Percentiles rank a stretch among this genome's conserved stretches.
phyloP scores from a whole-genome alignment of 345 rosid species.

The Erucastrum elatum region DNA sequence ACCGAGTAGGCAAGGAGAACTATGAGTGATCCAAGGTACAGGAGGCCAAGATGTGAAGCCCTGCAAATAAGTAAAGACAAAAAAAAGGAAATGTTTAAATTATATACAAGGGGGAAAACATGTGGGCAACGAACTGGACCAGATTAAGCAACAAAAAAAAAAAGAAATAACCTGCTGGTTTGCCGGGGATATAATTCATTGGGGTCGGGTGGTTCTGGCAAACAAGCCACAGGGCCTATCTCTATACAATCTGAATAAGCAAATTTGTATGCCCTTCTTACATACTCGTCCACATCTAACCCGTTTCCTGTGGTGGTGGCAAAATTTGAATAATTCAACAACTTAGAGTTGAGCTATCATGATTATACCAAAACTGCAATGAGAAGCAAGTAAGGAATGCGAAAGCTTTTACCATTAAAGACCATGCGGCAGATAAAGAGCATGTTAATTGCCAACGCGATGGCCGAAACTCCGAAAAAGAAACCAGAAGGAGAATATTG shows the following conservation, averaged over 20 bases:
- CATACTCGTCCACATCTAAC: conserved; percentile 98
- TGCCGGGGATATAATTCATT: conserved; percentile 93
- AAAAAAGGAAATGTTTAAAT: neutral
- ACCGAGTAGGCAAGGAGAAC: conserved; percentile 92
- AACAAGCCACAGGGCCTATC: conserved; percentile 85
- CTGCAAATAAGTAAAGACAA: conserved; percentile 43
- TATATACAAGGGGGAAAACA: conserved; percentile 4
- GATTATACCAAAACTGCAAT: conserved; percentile 23
- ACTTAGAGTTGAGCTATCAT: neutral
- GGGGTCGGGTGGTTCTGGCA: conserved; percentile 97
- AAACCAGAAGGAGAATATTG: conserved; percentile 97
- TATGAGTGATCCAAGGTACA: conserved; percentile 78
- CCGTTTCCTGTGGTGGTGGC: conserved; percentile 73
- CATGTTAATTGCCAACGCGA: conserved; percentile 97
- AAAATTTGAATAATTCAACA: conserved; percentile 17
- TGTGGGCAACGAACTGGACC: neutral
- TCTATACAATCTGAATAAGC: conserved; percentile 98
- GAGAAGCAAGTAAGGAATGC: conserved; percentile 13
- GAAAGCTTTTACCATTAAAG: conserved; percentile 78
- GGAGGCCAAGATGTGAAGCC: conserved; percentile 95
- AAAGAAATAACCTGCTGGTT: conserved; percentile 67
- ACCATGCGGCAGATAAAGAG: conserved; percentile 97
- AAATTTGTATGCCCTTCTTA: conserved; percentile 92
- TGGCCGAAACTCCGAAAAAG: conserved; percentile 98
- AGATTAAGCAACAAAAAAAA: neutral